Conservation (phyloP, 1,284 basidiomycete species). For the Cystobasidium sp. region DNA sequence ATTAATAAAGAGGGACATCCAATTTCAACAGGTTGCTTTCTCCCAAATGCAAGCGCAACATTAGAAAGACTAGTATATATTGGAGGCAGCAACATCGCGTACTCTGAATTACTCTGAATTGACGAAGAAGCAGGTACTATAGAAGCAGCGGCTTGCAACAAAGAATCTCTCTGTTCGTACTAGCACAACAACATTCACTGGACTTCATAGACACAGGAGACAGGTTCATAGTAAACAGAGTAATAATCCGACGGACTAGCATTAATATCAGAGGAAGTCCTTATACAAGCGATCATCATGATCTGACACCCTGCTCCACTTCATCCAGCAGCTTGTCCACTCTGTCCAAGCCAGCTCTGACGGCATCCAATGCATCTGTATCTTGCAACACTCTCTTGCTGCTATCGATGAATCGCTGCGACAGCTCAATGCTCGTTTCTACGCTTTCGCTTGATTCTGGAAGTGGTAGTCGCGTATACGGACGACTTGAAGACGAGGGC, state of each 20-base stretch:
- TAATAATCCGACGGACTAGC: not conserved
- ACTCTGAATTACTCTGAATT: no score
- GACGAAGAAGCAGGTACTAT: not conserved
- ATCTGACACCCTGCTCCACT: constrained; percentile 24
- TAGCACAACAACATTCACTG: not conserved
- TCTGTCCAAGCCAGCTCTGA: constrained; percentile 17
- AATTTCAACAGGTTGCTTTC: not conserved
- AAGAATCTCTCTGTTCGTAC: not conserved
- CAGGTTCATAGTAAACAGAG: not conserved
- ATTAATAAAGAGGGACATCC: not conserved
- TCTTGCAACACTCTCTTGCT: constrained; percentile 28
- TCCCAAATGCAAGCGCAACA: no score
- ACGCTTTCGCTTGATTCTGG: constrained; percentile 33
- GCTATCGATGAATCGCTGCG: constrained; percentile 39
- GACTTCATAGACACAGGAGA: not conserved
- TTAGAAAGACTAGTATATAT: not conserved
- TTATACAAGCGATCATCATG: not conserved
- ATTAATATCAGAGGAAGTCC: not conserved
- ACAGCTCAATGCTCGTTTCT: constrained; percentile 32
- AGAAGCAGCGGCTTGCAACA: not conserved
- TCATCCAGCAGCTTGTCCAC: constrained; percentile 24
- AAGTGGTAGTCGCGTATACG: constrained; percentile 7
- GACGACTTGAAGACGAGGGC: not conserved
- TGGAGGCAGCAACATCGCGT: not conserved
- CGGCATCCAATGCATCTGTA: constrained; percentile 33